Conservation (phyloP, 495 filamentous ascomycete species). For the Penicillium pancosmium region DNA sequence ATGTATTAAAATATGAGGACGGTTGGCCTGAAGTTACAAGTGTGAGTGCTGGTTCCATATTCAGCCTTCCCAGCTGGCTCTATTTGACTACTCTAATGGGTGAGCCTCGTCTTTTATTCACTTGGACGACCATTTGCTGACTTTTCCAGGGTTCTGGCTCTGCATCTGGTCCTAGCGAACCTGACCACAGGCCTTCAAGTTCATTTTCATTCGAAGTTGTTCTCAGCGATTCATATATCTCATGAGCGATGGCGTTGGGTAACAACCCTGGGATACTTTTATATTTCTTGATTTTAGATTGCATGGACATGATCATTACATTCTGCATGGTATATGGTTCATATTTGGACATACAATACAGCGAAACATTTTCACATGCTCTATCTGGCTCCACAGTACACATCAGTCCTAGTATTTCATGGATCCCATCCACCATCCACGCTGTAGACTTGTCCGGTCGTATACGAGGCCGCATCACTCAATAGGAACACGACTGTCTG, state of each 20-base stretch:
- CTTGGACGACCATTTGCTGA: neutral
- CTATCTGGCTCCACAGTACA: neutral
- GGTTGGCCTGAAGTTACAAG: constrained; percentile 44
- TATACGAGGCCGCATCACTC: constrained; percentile 57
- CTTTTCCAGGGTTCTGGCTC: constrained; percentile 24
- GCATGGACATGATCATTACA: neutral
- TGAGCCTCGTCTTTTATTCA: constrained; percentile 7
- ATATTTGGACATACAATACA: neutral
- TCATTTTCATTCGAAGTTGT: neutral
- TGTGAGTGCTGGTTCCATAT: constrained; percentile 3
- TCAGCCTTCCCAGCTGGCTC: constrained; percentile 11
- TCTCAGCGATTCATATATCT: neutral
- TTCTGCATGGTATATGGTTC: no score
- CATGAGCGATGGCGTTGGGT: neutral
- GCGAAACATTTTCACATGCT: neutral
- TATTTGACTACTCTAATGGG: constrained; percentile 12
- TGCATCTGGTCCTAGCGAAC: constrained; percentile 20
- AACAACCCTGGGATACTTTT: neutral
- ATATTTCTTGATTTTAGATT: neutral
- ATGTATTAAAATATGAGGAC: constrained; percentile 43
- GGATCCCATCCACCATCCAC: constrained; percentile 48
- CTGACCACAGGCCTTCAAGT: neutral
- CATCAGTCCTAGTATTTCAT: constrained; percentile 7
- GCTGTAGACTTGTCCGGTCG: constrained; percentile 48
- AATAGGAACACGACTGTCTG: constrained; percentile 57